Evolutionary conservation across 2,329 filamentous ascomycete genomes (phyloP).

Genomic region (Dactylellina leptospora): DNA sequence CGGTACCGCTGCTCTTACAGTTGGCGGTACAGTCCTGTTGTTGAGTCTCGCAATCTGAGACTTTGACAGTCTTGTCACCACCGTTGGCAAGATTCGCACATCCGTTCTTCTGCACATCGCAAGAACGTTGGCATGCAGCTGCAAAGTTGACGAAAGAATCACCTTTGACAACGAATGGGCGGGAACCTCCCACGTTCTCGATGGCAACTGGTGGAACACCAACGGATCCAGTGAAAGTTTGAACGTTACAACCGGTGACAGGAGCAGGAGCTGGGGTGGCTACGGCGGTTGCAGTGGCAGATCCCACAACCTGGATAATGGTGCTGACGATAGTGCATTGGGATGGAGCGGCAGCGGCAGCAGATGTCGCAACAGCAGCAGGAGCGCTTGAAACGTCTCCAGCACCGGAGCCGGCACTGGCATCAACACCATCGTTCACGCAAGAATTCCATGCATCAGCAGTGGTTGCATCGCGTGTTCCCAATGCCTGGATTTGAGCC

Average conservation of each 20-base stretch:
- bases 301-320: constrained; percentile 13
- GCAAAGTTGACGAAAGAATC: constrained; percentile 68
- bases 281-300: not conserved
- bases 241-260: constrained; percentile 59
- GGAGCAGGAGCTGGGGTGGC: constrained; percentile 15
- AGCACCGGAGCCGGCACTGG: constrained; percentile 46
- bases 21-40: constrained; percentile 61
- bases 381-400: constrained; percentile 47
- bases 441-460: constrained; percentile 59
- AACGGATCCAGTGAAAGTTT: constrained; percentile 63
- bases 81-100: constrained; percentile 69
- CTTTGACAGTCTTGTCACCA: constrained; percentile 59
- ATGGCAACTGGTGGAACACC: constrained; percentile 67
- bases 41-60: constrained; percentile 68
- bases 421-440: constrained; percentile 45
- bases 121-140: constrained; percentile 69
- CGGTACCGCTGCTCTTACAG: constrained; percentile 16
- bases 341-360: constrained; percentile 34
- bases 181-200: constrained; percentile 63
- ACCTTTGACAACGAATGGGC: constrained; percentile 69
- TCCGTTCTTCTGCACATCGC: constrained; percentile 71
- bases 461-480: constrained; percentile 61
- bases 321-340: constrained; percentile 48
- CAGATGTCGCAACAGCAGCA: constrained; percentile 32
- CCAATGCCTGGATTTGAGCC: constrained; percentile 64